A percentile compares a stretch with the other conserved stretches of the same genome.
Conservation (phyloP, 202 grass and related monocot species). For the Dendrocalamus latiflorus region DNA sequence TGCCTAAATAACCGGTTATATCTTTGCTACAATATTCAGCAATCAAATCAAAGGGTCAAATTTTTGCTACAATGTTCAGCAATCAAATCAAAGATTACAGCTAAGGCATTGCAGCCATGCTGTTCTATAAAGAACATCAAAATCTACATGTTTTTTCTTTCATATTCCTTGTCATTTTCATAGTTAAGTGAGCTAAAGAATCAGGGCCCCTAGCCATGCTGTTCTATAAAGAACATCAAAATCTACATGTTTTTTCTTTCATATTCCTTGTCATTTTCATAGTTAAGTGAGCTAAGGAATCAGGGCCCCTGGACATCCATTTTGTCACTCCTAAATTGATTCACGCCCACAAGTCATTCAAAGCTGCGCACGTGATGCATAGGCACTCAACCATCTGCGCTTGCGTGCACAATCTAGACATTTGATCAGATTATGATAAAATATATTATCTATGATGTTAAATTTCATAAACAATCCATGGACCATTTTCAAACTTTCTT, state of each 20-base stretch:
- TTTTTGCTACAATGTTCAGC: background rate
- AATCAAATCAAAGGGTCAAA: no score
- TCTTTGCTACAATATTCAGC: no score
- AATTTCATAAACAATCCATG: constrained; percentile 10
- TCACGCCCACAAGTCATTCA: constrained; percentile 10
- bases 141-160: no score
- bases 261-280: constrained; percentile 1
- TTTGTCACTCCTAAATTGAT: background rate
- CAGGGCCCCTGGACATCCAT: background rate
- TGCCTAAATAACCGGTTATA: background rate
- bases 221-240: no score
- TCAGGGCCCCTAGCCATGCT: no score
- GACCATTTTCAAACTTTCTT: constrained; percentile 29
- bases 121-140: no score
- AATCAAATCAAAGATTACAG: background rate
- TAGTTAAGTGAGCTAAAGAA: no score
- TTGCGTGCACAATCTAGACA: background rate
- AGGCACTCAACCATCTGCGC: background rate
- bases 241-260: background rate
- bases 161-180: no score
- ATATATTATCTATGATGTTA: background rate
- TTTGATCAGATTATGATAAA: background rate
- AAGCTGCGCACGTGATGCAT: constrained; percentile 18
- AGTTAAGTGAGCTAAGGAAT: background rate
- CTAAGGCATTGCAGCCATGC: background rate